phyloP scores from a whole-genome alignment of 805 yeast genomes.

The Sungouiella thailandica region DNA sequence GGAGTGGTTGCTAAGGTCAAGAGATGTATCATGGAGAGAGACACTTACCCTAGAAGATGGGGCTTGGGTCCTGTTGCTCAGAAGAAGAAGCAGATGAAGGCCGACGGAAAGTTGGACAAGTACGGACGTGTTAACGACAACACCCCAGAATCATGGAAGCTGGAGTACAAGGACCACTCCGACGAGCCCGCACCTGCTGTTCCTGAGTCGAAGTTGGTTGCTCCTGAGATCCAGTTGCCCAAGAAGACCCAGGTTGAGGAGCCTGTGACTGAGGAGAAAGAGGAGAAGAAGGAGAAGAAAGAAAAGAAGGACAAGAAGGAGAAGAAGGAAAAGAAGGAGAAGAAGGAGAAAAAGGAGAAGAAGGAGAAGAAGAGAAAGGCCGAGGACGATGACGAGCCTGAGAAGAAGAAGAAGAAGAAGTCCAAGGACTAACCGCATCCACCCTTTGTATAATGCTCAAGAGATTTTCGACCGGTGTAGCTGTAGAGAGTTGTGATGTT shows the following conservation, averaged over 20 bases:
- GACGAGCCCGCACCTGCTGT: slow-evolving; percentile 56
- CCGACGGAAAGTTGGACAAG: slow-evolving; percentile 95
- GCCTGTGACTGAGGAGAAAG: slow-evolving; percentile 19
- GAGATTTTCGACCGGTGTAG: no score
- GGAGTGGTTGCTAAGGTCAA: slow-evolving; percentile 98
- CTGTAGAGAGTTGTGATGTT: no score
- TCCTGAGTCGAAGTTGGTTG: slow-evolving; percentile 48
- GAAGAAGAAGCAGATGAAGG: slow-evolving; percentile 96
- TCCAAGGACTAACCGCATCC: slow-evolving; percentile 27
- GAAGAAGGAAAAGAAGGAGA: slow-evolving; percentile 49
- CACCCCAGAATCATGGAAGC: slow-evolving; percentile 92
- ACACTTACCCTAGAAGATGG: slow-evolving; percentile 99
- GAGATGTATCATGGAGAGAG: slow-evolving; percentile 99
- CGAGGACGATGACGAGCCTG: slow-evolving; percentile 36
- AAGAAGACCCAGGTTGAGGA: slow-evolving; percentile 47
- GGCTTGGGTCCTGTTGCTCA: slow-evolving; percentile 98
- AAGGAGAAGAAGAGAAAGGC: slow-evolving; percentile 26
- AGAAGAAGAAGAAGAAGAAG: slow-evolving; percentile 52
- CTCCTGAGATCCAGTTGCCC: slow-evolving; percentile 42
- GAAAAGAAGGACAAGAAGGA: no score
- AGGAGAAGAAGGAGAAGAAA: slow-evolving; percentile 29
- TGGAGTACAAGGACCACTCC: slow-evolving; percentile 67
- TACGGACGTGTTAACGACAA: slow-evolving; percentile 89
- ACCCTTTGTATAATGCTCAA: slow-evolving; percentile 7
- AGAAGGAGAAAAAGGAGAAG: slow-evolving; percentile 58